phyloP scores from a whole-genome alignment of 495 filamentous ascomycete species.

The Penicillium simplicissimum region DNA sequence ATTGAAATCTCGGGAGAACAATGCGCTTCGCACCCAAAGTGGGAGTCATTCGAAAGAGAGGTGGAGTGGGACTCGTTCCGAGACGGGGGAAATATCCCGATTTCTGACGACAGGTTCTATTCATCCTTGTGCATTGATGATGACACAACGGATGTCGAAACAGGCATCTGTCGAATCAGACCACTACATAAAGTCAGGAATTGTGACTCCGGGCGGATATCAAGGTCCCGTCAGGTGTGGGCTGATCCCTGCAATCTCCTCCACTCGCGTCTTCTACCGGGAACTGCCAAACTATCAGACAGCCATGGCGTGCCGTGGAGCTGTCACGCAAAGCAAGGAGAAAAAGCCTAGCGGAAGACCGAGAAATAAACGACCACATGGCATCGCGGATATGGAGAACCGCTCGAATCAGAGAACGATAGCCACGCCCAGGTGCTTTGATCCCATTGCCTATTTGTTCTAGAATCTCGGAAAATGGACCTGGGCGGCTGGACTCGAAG shows the following conservation, averaged over 20 bases:
- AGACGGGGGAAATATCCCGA: slow-evolving; percentile 15
- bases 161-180: slow-evolving; percentile 17
- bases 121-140: background rate
- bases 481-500: background rate
- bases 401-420: background rate
- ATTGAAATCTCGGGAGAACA: background rate
- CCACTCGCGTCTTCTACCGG: slow-evolving; percentile 8
- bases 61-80: slow-evolving; percentile 12
- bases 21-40: slow-evolving; percentile 6
- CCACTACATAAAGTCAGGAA: slow-evolving; percentile 3
- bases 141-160: background rate
- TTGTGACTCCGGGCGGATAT: slow-evolving; percentile 8
- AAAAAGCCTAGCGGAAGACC: background rate
- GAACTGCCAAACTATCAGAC: slow-evolving; percentile 1
- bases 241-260: slow-evolving; percentile 33
- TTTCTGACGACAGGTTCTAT: slow-evolving; percentile 1
- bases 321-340: background rate
- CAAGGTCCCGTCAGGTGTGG: slow-evolving; percentile 18
- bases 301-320: background rate
- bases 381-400: slow-evolving; percentile 9
- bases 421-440: slow-evolving; percentile 10
- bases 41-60: slow-evolving; percentile 3
- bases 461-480: background rate
- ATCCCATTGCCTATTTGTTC: background rate
- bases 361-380: slow-evolving; percentile 20